phyloP scores from a whole-genome alignment of 2,329 filamentous ascomycete genomes.

The Aspergillus pseudoglaucus region DNA sequence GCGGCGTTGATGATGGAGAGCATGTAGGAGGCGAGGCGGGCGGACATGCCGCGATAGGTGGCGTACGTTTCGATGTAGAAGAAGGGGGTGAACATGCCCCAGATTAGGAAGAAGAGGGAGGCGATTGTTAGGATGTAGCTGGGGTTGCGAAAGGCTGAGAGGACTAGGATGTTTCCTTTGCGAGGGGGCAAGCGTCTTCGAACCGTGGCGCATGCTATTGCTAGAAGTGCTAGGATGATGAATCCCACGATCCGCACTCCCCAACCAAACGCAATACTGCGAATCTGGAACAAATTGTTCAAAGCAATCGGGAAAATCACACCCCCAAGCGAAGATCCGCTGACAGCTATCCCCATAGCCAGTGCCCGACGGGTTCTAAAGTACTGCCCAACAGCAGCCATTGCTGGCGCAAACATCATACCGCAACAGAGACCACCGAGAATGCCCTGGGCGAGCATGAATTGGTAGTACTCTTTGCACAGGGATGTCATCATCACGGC shows the following conservation, averaged over 20 bases:
- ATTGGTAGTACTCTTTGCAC: conserved; percentile 48
- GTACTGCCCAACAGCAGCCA: conserved; percentile 40
- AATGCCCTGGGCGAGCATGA: conserved; percentile 27
- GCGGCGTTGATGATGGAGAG: conserved; percentile 28
- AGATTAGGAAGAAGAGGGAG: conserved; percentile 15
- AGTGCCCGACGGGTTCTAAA: conserved; percentile 42
- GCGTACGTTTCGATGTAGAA: conserved; percentile 26
- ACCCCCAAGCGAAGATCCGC: not conserved
- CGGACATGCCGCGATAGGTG: conserved; percentile 7
- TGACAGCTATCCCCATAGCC: conserved; percentile 37
- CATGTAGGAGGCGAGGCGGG: conserved; percentile 21
- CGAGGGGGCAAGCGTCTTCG: conserved; percentile 12
- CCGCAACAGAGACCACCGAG: conserved; percentile 20
- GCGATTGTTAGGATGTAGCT: conserved; percentile 6
- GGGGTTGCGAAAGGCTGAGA: conserved; percentile 7
- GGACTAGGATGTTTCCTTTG: conserved; percentile 8
- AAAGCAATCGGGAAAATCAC: not conserved
- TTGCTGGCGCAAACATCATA: conserved; percentile 38
- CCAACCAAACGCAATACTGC: conserved; percentile 43
- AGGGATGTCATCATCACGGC: conserved; percentile 59
- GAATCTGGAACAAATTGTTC: not conserved
- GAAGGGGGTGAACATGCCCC: conserved; percentile 24
- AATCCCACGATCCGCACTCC: conserved; percentile 49
- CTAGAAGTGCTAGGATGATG: conserved; percentile 40
- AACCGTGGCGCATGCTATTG: conserved; percentile 30